Evolutionary conservation across 495 filamentous ascomycete species (phyloP).

Genomic region (Tetracladium setigerum): DNA sequence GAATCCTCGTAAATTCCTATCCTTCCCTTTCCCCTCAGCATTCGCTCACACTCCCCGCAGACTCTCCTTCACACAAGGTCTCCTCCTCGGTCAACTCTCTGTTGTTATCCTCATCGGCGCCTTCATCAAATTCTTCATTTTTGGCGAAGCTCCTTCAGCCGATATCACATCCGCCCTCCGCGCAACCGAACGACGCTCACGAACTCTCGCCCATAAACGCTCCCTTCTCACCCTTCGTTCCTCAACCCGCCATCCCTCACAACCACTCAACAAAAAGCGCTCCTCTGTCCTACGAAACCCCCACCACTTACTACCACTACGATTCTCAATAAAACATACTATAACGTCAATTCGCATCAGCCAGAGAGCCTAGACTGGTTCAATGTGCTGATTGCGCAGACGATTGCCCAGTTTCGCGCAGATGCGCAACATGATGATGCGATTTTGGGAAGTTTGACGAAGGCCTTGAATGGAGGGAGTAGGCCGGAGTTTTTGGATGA

Average conservation of each 20-base stretch:
- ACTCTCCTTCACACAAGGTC: constrained; percentile 85
- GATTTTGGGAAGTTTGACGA: constrained; percentile 87
- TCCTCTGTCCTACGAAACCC: constrained; percentile 62
- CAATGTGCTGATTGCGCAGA: constrained; percentile 95
- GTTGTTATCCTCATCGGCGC: constrained; percentile 81
- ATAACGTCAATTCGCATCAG: constrained; percentile 91
- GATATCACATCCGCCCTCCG: constrained; percentile 62
- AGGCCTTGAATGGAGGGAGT: constrained; percentile 72
- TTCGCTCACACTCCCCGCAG: constrained; percentile 31
- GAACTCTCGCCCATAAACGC: constrained; percentile 58
- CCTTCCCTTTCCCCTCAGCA: constrained; percentile 1
- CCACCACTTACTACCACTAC: constrained; percentile 73
- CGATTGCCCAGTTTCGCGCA: constrained; percentile 87
- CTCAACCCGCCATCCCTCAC: constrained; percentile 21
- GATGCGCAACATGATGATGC: constrained; percentile 88
- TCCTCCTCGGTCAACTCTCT: constrained; percentile 87
- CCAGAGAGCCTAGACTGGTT: constrained; percentile 99
- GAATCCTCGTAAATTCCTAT: neutral
- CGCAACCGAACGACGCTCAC: constrained; percentile 57
- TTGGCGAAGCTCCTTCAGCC: constrained; percentile 81
- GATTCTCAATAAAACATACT: constrained; percentile 94
- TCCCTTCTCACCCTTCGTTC: constrained; percentile 52
- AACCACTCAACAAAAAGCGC: constrained; percentile 59
- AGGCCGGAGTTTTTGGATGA: constrained; percentile 90
- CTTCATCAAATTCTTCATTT: constrained; percentile 99